A percentile compares a stretch with the other conserved stretches of the same genome.
These are phyloP conservation scores for Solanum tacnaense DNA, from an alignment of 257 asterid species.

Conservation along the genomic window DNA sequence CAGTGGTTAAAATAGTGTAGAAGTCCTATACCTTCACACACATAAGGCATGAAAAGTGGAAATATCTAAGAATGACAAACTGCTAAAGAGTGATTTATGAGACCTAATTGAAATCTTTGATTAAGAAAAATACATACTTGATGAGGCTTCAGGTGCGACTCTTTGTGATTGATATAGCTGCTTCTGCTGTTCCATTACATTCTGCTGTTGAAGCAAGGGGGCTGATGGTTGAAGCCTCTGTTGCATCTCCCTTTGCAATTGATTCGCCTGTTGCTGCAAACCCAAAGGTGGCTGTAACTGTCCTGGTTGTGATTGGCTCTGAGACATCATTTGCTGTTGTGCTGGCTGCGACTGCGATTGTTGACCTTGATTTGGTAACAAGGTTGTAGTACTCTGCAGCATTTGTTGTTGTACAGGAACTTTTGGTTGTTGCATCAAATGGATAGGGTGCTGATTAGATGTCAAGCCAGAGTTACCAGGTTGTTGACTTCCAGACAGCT, in stretches of 20 bases:
- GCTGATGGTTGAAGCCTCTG: slow-evolving; percentile 72
- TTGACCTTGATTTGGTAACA: slow-evolving; percentile 69
- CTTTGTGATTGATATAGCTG: slow-evolving; percentile 73
- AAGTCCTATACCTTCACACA: not conserved
- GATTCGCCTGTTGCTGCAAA: slow-evolving; percentile 63
- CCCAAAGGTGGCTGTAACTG: slow-evolving; percentile 69
- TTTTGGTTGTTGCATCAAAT: slow-evolving; percentile 67
- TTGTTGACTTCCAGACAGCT: slow-evolving; percentile 62
- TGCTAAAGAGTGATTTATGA: not conserved
- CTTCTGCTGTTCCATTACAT: slow-evolving; percentile 66
- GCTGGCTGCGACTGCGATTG: slow-evolving; percentile 59
- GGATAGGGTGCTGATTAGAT: slow-evolving; percentile 56
- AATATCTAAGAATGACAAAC: not conserved
- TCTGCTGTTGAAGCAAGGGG: slow-evolving; percentile 73
- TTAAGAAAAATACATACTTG: slow-evolving; percentile 40
- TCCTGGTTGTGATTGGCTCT: slow-evolving; percentile 77
- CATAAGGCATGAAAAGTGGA: not conserved
- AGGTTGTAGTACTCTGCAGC: slow-evolving; percentile 46
- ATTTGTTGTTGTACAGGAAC: slow-evolving; percentile 70
- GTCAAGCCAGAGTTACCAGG: slow-evolving; percentile 55
- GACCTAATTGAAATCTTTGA: slow-evolving; percentile 2
- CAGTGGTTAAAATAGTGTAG: not conserved
- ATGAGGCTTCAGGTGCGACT: slow-evolving; percentile 55
- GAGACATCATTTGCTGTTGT: slow-evolving; percentile 83
- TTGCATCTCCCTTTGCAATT: slow-evolving; percentile 64